These are phyloP conservation scores for Stromatinia cepivora DNA, from an alignment of 2,329 filamentous ascomycete species.

Conservation along the genomic window DNA sequence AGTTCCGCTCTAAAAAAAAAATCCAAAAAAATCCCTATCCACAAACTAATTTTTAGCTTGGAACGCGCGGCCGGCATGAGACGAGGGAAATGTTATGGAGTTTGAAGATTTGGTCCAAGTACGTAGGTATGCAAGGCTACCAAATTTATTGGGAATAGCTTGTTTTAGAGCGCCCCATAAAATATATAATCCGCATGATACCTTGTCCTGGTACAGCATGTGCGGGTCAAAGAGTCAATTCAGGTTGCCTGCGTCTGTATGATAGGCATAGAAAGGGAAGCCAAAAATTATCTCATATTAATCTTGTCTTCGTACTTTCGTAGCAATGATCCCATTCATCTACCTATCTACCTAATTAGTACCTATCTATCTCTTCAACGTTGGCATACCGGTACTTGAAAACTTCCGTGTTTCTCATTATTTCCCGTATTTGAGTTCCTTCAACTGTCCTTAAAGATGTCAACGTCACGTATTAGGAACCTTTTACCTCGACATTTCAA, in stretches of 20 bases:
- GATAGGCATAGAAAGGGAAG: background rate
- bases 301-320: background rate
- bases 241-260: background rate
- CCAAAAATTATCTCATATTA: background rate
- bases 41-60: too few species aligned
- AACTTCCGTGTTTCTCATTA: background rate
- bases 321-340: background rate
- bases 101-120: background rate
- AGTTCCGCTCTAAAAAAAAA: too few species aligned
- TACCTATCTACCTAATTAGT: background rate
- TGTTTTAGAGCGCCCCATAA: background rate
- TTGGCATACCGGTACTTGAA: background rate
- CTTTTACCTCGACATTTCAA: constrained; percentile 26
- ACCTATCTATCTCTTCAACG: background rate
- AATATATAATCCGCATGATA: background rate
- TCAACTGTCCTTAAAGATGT: constrained; percentile 10
- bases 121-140: background rate
- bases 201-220: constrained; percentile 10
- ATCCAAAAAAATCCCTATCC: too few species aligned
- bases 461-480: constrained; percentile 3
- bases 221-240: background rate
- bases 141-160: background rate
- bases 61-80: too few species aligned
- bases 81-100: too few species aligned
- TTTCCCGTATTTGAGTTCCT: background rate